phyloP scores from a whole-genome alignment of 371 early-diverging fungal species.

The Mortierella sp. region DNA sequence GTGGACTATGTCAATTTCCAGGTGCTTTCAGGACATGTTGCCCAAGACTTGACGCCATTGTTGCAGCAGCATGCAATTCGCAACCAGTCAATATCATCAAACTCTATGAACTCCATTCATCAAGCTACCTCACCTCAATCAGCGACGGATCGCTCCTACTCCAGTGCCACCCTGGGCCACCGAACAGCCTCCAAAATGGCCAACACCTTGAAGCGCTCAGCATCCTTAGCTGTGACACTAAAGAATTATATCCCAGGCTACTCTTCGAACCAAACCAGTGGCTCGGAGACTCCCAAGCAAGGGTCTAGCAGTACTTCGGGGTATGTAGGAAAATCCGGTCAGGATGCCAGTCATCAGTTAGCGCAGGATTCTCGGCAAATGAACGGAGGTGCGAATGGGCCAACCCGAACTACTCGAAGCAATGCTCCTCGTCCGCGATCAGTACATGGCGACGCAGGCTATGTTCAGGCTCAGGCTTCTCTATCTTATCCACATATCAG shows the following conservation, averaged over 20 bases:
- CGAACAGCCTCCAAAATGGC: slow-evolving; percentile 39
- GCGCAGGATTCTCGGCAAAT: slow-evolving; percentile 13
- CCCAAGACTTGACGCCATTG: slow-evolving; percentile 39
- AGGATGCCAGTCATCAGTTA: not conserved
- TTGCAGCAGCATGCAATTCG: slow-evolving; percentile 42
- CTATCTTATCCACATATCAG: slow-evolving; percentile 17
- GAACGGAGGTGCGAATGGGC: slow-evolving; percentile 23
- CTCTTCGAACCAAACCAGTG: slow-evolving; percentile 7
- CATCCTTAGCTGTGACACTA: slow-evolving; percentile 58
- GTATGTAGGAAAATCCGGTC: not conserved
- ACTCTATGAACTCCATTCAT: slow-evolving; percentile 17
- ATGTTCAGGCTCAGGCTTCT: slow-evolving; percentile 24
- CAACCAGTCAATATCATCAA: slow-evolving; percentile 31
- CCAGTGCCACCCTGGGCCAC: slow-evolving; percentile 30
- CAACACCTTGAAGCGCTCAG: slow-evolving; percentile 61
- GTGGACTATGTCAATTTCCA: slow-evolving; percentile 81
- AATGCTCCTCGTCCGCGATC: slow-evolving; percentile 43
- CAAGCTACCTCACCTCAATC: slow-evolving; percentile 13
- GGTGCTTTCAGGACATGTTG: slow-evolving; percentile 57
- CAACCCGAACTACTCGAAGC: slow-evolving; percentile 18
- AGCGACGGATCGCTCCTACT: slow-evolving; percentile 16
- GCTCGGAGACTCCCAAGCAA: slow-evolving; percentile 2
- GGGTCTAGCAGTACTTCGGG: slow-evolving; percentile 1
- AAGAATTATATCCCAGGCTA: slow-evolving; percentile 53
- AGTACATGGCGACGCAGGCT: slow-evolving; percentile 51